Conservation (phyloP, 1,284 basidiomycete species). For the Ustilago nuda region DNA sequence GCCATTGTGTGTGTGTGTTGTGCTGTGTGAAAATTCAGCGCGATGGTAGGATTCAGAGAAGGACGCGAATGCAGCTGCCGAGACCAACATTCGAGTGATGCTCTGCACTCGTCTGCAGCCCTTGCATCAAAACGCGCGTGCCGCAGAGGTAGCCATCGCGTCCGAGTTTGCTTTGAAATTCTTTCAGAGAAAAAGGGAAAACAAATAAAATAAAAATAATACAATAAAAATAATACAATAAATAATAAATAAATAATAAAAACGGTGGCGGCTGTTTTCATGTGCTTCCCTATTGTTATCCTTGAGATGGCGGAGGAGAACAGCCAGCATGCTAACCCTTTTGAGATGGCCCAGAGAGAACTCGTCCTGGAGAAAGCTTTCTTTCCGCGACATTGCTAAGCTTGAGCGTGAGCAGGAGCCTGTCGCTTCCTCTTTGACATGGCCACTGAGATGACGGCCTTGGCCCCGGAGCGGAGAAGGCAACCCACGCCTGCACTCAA, state of each 20-base stretch:
- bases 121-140: constrained; percentile 9
- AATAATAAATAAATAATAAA: too few species aligned
- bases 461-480: constrained; percentile 2
- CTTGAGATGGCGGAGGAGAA: too few species aligned
- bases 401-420: not conserved
- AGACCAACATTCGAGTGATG: constrained; percentile 37
- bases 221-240: not conserved
- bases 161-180: constrained; percentile 15
- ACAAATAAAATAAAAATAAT: not conserved
- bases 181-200: not conserved
- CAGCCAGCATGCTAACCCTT: not conserved
- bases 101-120: constrained; percentile 17
- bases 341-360: not conserved
- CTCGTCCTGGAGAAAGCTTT: constrained; percentile 2
- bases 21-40: not conserved
- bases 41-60: not conserved
- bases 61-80: constrained; percentile 22
- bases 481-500: not conserved
- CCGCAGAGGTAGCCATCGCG: constrained; percentile 3
- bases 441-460: not conserved
- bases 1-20: constrained; percentile 1
- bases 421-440: constrained; percentile 4
- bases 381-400: constrained; percentile 5
- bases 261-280: constrained; percentile 7
- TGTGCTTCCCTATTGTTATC: not conserved